Evolutionary conservation across 1,284 basidiomycete species (phyloP).

Genomic region (Neonothopanus nambi): DNA sequence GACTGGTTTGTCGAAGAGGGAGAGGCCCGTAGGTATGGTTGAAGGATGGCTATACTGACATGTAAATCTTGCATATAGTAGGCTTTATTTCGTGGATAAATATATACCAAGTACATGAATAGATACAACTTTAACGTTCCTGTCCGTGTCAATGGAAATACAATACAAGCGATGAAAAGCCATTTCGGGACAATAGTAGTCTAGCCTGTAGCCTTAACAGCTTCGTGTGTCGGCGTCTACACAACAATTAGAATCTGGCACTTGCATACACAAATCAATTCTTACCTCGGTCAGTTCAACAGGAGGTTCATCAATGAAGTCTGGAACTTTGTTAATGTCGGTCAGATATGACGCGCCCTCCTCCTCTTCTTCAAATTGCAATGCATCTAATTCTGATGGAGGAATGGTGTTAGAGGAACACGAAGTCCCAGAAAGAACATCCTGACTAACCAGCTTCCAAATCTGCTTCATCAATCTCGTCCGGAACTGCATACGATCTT

Average conservation of each 20-base stretch:
- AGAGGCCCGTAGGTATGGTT: slow-evolving; percentile 60
- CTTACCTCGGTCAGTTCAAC: slow-evolving; percentile 61
- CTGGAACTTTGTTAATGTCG: slow-evolving; percentile 84
- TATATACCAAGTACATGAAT: neutral
- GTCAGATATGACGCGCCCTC: slow-evolving; percentile 85
- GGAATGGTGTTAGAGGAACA: neutral
- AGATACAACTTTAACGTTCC: neutral
- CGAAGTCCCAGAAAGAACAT: neutral
- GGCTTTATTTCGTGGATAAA: too few relatives aligned
- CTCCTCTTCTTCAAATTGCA: slow-evolving; percentile 86
- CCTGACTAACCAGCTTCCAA: slow-evolving; percentile 83
- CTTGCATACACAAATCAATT: neutral
- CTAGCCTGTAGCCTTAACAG: slow-evolving; percentile 53
- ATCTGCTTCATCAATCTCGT: slow-evolving; percentile 97
- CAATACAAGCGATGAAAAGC: too few relatives aligned
- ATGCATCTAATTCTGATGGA: slow-evolving; percentile 79
- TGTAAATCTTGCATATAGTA: too few relatives aligned
- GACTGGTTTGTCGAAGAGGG: slow-evolving; percentile 76
- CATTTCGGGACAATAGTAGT: slow-evolving; percentile 18
- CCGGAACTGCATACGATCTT: slow-evolving; percentile 94
- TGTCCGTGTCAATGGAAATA: too few relatives aligned
- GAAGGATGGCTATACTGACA: too few relatives aligned
- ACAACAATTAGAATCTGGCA: slow-evolving; percentile 17
- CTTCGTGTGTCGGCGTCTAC: slow-evolving; percentile 48
- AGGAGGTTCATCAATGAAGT: slow-evolving; percentile 87